A percentile compares a stretch with the other conserved stretches of the same genome.
Conservation (phyloP, 2,329 filamentous ascomycete genomes). For the Ceratocystis smalleyi region DNA sequence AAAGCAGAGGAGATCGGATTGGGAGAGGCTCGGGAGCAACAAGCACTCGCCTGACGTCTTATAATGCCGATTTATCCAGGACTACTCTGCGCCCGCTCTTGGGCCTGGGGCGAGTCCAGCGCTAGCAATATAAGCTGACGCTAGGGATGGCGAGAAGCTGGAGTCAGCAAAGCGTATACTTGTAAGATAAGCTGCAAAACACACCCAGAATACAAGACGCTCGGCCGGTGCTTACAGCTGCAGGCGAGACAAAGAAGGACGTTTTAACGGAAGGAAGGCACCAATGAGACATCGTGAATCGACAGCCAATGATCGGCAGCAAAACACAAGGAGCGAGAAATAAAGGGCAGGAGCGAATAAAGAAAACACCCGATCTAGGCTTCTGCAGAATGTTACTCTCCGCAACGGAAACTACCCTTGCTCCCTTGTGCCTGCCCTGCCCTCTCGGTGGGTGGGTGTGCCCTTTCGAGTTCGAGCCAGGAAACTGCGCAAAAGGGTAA, state of each 20-base stretch:
- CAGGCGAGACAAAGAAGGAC: neutral
- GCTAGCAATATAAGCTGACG: neutral
- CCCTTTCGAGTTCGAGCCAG: neutral
- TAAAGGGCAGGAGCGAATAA: neutral
- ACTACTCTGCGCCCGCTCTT: neutral
- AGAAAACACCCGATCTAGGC: neutral
- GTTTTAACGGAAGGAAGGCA: neutral
- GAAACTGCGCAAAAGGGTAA: neutral
- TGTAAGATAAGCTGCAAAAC: neutral
- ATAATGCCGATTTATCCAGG: too few species aligned
- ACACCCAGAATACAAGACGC: neutral
- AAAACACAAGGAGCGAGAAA: neutral
- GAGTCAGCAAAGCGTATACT: neutral
- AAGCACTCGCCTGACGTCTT: too few species aligned
- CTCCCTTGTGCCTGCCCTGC: neutral
- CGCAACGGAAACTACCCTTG: neutral
- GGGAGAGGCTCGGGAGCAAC: neutral
- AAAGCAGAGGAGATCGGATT: neutral
- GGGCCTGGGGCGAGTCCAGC: neutral
- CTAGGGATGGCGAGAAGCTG: neutral
- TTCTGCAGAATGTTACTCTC: neutral
- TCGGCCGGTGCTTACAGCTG: neutral
- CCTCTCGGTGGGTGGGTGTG: too few species aligned
- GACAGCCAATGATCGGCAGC: neutral
- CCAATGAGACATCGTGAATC: neutral